Evolutionary conservation across 805 yeast genomes (phyloP).

Genomic region (Grigorovia transvaalensis): DNA sequence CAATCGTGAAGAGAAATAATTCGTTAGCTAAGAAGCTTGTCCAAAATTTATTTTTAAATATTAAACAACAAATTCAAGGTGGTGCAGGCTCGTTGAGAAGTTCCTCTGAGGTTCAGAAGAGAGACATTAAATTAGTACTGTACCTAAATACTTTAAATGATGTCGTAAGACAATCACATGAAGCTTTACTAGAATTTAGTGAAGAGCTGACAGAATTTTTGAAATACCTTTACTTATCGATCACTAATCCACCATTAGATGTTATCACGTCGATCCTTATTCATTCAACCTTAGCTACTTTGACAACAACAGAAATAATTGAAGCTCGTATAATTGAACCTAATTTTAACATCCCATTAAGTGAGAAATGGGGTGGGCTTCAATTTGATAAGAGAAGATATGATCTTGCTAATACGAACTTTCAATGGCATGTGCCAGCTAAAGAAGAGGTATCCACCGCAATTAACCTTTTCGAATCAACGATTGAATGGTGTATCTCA

Average conservation of each 20-base stretch:
- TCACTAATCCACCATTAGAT: slow-evolving; percentile 45
- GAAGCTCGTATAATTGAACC: slow-evolving; percentile 49
- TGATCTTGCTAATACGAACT: slow-evolving; percentile 36
- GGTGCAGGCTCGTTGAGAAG: slow-evolving; percentile 75
- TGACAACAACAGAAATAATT: slow-evolving; percentile 50
- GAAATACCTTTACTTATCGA: slow-evolving; percentile 19
- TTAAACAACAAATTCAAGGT: slow-evolving; percentile 57
- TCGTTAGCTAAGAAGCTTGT: slow-evolving; percentile 20
- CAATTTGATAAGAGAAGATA: slow-evolving; percentile 49
- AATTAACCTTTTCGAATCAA: slow-evolving; percentile 42
- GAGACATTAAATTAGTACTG: slow-evolving; percentile 70
- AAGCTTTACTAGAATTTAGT: slow-evolving; percentile 34
- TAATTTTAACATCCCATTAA: slow-evolving; percentile 28
- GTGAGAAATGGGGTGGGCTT: slow-evolving; percentile 65
- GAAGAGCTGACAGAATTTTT: slow-evolving; percentile 36
- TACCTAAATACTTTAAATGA: slow-evolving; percentile 61
- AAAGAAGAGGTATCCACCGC: slow-evolving; percentile 50
- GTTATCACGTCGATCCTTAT: slow-evolving; percentile 52
- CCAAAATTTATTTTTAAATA: slow-evolving; percentile 28
- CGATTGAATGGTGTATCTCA: slow-evolving; percentile 36
- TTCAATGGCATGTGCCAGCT: slow-evolving; percentile 71
- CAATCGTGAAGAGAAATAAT: slow-evolving; percentile 52
- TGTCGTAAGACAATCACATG: slow-evolving; percentile 57
- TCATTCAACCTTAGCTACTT: slow-evolving; percentile 54
- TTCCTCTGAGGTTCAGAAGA: slow-evolving; percentile 54